Conservation (phyloP, 495 filamentous ascomycete species). For the Penicillium parvum region DNA sequence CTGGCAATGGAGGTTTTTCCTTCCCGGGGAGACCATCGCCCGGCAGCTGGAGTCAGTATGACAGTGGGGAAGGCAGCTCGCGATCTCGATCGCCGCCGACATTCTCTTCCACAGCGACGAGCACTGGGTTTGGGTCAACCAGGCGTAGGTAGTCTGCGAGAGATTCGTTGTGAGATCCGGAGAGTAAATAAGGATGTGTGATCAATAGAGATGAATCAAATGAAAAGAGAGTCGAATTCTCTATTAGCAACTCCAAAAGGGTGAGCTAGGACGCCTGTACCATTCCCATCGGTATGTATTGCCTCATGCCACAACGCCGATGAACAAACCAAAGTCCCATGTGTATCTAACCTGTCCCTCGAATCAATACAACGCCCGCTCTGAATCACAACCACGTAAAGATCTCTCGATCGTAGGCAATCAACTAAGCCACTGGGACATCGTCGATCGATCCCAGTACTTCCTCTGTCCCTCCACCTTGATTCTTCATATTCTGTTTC, state of each 20-base stretch:
- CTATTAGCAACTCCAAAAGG: too few species aligned
- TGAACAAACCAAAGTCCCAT: slow-evolving; percentile 5
- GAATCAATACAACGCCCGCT: slow-evolving; percentile 2
- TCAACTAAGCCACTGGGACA: slow-evolving; percentile 27
- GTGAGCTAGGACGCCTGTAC: too few species aligned
- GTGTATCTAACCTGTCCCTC: slow-evolving; percentile 2
- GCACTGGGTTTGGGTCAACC: slow-evolving; percentile 89
- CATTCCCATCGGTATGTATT: too few species aligned
- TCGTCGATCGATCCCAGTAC: slow-evolving; percentile 40
- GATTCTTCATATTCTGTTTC: slow-evolving; percentile 27
- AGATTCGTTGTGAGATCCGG: neutral
- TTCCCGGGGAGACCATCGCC: too few species aligned
- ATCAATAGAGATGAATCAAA: too few species aligned
- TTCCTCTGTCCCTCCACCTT: slow-evolving; percentile 41
- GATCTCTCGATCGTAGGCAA: too few species aligned
- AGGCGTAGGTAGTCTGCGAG: slow-evolving; percentile 55
- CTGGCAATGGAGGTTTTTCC: slow-evolving; percentile 14
- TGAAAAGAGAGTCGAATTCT: too few species aligned
- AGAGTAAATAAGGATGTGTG: too few species aligned
- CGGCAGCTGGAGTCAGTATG: slow-evolving; percentile 19
- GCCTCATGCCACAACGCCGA: too few species aligned
- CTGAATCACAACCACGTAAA: slow-evolving; percentile 6
- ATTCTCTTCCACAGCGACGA: slow-evolving; percentile 56
- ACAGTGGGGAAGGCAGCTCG: slow-evolving; percentile 50
- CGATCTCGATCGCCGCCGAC: slow-evolving; percentile 42